A percentile compares a stretch with the other conserved stretches of the same genome.
Evolutionary conservation across 2,329 filamentous ascomycete genomes (phyloP).

Genomic region (Aspergillus phoenicis): DNA sequence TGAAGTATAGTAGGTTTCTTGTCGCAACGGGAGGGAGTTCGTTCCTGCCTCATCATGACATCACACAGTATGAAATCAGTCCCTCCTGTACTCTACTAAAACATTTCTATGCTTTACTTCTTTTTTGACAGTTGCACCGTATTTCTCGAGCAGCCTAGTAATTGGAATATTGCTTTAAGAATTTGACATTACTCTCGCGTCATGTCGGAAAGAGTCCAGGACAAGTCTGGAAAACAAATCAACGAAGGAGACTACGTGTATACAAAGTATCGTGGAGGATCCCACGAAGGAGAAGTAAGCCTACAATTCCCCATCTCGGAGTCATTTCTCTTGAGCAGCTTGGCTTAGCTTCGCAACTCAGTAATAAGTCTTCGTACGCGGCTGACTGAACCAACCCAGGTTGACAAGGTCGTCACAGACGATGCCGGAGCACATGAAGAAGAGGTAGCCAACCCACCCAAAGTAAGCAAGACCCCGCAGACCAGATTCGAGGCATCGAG

Average conservation of each 20-base stretch:
- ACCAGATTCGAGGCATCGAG: not conserved
- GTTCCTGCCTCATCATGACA: no score
- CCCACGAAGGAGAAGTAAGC: slow-evolving; percentile 26
- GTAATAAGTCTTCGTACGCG: no score
- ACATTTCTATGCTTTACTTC: no score
- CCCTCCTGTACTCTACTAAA: no score
- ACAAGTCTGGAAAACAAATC: slow-evolving; percentile 27
- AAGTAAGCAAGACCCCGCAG: slow-evolving; percentile 20
- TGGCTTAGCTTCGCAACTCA: no score
- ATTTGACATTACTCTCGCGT: not conserved
- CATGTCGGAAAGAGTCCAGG: slow-evolving; percentile 27
- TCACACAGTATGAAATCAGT: no score
- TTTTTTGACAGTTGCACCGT: no score
- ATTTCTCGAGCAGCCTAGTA: no score
- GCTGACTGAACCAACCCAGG: slow-evolving; percentile 13
- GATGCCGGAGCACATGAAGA: slow-evolving; percentile 25
- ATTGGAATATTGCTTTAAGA: no score
- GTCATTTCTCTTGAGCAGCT: no score
- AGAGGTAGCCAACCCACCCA: slow-evolving; percentile 28
- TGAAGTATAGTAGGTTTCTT: no score
- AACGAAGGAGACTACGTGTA: slow-evolving; percentile 27
- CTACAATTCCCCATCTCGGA: not conserved
- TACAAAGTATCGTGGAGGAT: slow-evolving; percentile 28
- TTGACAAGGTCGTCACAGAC: slow-evolving; percentile 29
- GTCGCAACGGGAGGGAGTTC: no score